These are phyloP conservation scores for Smittium culicis DNA, from an alignment of 371 early-diverging fungal genomes.

Conservation along the genomic window DNA sequence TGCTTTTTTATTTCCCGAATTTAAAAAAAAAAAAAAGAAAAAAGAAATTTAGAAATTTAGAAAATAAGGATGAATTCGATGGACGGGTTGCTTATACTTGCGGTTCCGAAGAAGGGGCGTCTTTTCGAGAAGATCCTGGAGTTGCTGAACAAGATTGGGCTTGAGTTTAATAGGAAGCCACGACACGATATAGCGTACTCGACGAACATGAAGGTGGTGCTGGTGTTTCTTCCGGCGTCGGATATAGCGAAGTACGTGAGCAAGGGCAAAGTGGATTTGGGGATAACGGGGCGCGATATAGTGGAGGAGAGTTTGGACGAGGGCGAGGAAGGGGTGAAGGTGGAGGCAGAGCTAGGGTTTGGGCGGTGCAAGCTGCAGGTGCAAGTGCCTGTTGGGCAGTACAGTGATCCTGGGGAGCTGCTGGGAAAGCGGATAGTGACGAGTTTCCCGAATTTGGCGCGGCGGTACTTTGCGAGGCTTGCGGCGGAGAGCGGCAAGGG, in stretches of 20 bases:
- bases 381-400: slow-evolving; percentile 49
- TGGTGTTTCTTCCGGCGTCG: slow-evolving; percentile 86
- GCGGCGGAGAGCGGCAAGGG: slow-evolving; percentile 38
- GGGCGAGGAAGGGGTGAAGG: slow-evolving; percentile 50
- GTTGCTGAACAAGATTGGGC: slow-evolving; percentile 74
- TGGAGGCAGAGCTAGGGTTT: slow-evolving; percentile 68
- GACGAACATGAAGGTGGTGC: slow-evolving; percentile 77
- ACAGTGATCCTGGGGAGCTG: slow-evolving; percentile 30
- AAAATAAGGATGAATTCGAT: slow-evolving; percentile 37
- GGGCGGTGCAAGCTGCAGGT: slow-evolving; percentile 81
- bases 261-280: slow-evolving; percentile 87
- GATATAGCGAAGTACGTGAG: slow-evolving; percentile 91
- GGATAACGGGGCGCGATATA: slow-evolving; percentile 93
- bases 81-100: slow-evolving; percentile 69
- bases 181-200: slow-evolving; percentile 92
- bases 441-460: slow-evolving; percentile 59
- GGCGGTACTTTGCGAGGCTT: slow-evolving; percentile 49
- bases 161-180: slow-evolving; percentile 81
- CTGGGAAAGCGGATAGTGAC: slow-evolving; percentile 89
- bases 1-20: too few relatives aligned
- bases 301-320: slow-evolving; percentile 66
- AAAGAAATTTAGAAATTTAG: too few relatives aligned
- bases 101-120: slow-evolving; percentile 95
- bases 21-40: too few relatives aligned
- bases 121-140: slow-evolving; percentile 75